Conservation (phyloP, 768 basidiomycete genomes). For the Boletales sp. region DNA sequence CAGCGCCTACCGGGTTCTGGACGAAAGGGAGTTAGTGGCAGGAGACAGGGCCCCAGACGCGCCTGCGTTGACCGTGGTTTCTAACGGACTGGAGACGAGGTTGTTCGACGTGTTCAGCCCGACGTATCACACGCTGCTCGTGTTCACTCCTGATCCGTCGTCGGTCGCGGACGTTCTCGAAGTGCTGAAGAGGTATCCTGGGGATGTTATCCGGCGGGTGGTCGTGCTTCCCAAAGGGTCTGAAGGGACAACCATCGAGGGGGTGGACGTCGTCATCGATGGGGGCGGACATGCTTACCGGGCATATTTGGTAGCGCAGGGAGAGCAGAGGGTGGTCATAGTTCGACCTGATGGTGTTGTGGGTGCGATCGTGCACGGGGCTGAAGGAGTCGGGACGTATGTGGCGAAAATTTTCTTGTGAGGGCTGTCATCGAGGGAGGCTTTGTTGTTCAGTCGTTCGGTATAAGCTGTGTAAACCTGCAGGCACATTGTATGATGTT, state of each 20-base stretch:
- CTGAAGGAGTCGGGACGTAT: conserved; percentile 14
- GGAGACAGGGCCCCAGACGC: conserved; percentile 18
- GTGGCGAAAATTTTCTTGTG: conserved; percentile 14
- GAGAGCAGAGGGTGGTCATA: conserved; percentile 33
- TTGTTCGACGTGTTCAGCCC: conserved; percentile 19
- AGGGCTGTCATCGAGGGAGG: not conserved
- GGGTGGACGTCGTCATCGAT: conserved; percentile 36
- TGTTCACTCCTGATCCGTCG: conserved; percentile 17
- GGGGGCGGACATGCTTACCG: conserved; percentile 35
- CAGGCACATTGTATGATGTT: too few species aligned
- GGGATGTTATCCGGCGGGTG: conserved; percentile 1
- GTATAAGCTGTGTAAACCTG: too few species aligned
- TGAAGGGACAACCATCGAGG: not conserved
- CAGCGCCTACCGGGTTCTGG: conserved; percentile 5
- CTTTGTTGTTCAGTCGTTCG: too few species aligned
- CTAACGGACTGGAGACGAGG: conserved; percentile 15
- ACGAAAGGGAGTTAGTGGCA: conserved; percentile 5
- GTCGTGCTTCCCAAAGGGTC: conserved; percentile 13
- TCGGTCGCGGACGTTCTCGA: conserved; percentile 7
- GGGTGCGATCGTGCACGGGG: conserved; percentile 28
- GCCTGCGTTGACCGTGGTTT: not conserved
- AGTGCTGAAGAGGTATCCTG: conserved; percentile 4
- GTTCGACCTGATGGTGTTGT: too few species aligned
- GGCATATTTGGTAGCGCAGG: conserved; percentile 32
- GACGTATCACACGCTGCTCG: conserved; percentile 18